Evolutionary conservation across 179 eudicot species (phyloP), one percentile per base, ranked within the genome.

Genomic region (Sideroxylon spinosum): DNA sequence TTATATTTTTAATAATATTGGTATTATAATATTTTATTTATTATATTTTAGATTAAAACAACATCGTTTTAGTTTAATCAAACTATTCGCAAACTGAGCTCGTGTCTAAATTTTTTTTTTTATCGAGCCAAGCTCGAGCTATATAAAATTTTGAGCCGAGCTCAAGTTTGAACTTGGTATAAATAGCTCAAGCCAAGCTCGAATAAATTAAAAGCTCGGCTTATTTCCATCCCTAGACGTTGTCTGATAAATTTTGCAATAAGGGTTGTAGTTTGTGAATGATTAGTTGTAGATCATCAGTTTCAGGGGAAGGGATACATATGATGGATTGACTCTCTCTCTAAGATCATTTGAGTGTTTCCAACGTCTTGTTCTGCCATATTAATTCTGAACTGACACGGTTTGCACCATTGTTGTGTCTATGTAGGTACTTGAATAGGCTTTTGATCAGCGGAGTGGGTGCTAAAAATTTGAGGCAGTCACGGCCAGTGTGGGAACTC

Each of bases 381-480:
- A 46, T 69, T 46, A 49, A 70, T 26, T 29, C 7, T 48, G 32
- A 63, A 48, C 65, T 78, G 46, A 71, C 28, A 50, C 29, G 37
- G 2, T 19, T 72, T 64, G 14, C 65, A 19, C 9, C 11, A 49
- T 50, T 63, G 53, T 64, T 50, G 44, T 66, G 13, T 46, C 60
- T 32, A 74, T 74, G 68, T 75, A 80, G 82, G 72, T 80, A 80
- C 82, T 80, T 80, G 82, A 75, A 74, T 20, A 57, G 74, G 57
- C 44, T 48, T 48, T 50, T 78, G 37, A 48, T 56, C 71, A 65
- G 66, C 73, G 29, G 78, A 56, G 26, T 14, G 20, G 20, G 70
- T 61, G 70, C 69, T 62, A 75, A 29, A 64, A n/a, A 49, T 22
- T 26, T 12, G 63, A 20, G 77, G 75, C 17, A 23, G 72, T 53